These are phyloP conservation scores for Aspergillus sp. DNA, from an alignment of 2,329 filamentous ascomycete genomes.

Conservation along the genomic window DNA sequence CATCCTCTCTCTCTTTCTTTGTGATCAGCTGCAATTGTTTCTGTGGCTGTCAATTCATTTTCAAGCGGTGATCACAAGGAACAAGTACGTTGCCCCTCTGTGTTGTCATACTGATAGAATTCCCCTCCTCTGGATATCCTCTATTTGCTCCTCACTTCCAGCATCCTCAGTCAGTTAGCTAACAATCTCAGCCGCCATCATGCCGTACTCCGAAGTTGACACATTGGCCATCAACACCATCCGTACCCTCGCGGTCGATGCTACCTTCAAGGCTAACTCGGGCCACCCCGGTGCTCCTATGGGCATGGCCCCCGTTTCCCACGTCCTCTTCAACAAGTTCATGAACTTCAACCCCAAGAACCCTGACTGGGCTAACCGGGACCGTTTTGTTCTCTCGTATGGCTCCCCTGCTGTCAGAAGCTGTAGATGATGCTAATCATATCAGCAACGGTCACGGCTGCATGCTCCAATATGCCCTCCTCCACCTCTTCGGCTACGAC, in stretches of 20 bases:
- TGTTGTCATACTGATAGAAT: background rate
- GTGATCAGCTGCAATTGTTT: background rate
- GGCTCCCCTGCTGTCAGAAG: constrained; percentile 35
- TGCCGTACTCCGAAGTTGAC: constrained; percentile 85
- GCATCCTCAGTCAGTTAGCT: background rate
- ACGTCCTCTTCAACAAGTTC: constrained; percentile 98
- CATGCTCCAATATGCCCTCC: constrained; percentile 98
- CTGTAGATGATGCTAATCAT: background rate
- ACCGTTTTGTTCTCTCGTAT: constrained; percentile 98
- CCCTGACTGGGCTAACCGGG: constrained; percentile 92
- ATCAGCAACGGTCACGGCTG: constrained; percentile 92
- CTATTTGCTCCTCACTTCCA: constrained; percentile 1
- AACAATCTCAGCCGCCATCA: constrained; percentile 44
- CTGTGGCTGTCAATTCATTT: background rate
- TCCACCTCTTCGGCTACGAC: constrained; percentile 91
- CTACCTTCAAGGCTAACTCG: constrained; percentile 89
- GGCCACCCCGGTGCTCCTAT: constrained; percentile 98
- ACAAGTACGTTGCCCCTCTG: background rate
- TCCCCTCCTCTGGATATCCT: background rate
- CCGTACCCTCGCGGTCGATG: constrained; percentile 93
- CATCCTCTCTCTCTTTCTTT: constrained; percentile 13
- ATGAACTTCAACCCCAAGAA: constrained; percentile 99
- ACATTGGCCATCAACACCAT: constrained; percentile 96
- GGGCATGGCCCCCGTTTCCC: constrained; percentile 89
- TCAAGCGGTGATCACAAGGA: background rate